Percentiles rank a stretch among this genome's conserved stretches.
Conservation (phyloP, 768 basidiomycete genomes). For the Tricholoma furcatifolium region DNA sequence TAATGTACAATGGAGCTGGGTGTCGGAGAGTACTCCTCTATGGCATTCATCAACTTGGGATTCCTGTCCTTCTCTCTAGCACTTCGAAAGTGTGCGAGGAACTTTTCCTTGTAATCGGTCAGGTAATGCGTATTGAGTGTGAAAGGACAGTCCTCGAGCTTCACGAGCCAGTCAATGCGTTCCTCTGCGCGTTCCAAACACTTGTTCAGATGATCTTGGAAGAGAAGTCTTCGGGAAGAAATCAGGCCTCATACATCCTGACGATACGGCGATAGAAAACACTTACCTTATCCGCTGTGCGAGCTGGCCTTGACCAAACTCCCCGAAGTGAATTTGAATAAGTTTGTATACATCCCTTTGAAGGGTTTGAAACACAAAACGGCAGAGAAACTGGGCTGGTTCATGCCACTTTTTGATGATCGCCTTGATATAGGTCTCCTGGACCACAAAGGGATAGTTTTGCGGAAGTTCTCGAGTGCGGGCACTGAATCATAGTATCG, state of each 20-base stretch:
- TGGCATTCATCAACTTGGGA: conserved; percentile 22
- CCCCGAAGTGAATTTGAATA: conserved; percentile 46
- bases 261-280: neutral
- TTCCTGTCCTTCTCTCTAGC: conserved; percentile 33
- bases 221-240: conserved; percentile 46
- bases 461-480: conserved; percentile 71
- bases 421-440: conserved; percentile 45
- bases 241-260: no score
- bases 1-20: neutral
- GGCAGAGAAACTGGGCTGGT: no score
- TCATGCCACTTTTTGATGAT: no score
- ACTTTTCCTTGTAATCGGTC: no score
- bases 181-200: no score
- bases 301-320: conserved; percentile 52
- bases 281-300: conserved; percentile 43
- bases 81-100: no score
- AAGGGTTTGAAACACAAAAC: no score
- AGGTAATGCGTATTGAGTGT: no score
- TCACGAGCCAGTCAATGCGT: no score
- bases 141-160: no score
- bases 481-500: conserved; percentile 44
- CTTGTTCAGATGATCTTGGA: no score
- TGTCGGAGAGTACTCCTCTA: conserved; percentile 18
- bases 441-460: conserved; percentile 63
- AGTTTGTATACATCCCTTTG: conserved; percentile 41